phyloP scores from a whole-genome alignment of 495 filamentous ascomycete genomes.

The Penicillium cosmopolitanum region DNA sequence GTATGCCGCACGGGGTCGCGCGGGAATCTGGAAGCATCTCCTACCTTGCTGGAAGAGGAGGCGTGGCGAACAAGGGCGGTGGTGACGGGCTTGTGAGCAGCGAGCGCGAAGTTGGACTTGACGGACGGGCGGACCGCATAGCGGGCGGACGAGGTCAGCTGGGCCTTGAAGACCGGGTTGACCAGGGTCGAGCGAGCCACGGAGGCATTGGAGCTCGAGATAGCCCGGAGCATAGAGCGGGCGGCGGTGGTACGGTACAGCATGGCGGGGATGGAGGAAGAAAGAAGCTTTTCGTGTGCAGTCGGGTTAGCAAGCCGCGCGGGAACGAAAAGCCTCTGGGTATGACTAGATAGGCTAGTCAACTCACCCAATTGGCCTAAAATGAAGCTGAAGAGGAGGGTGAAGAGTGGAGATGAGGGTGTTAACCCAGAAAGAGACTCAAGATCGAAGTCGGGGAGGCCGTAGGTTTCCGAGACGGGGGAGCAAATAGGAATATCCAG shows the following conservation, averaged over 20 bases:
- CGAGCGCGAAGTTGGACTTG: slow-evolving; percentile 45
- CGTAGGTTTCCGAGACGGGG: slow-evolving; percentile 34
- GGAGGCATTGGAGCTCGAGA: slow-evolving; percentile 53
- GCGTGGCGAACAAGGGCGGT: slow-evolving; percentile 55
- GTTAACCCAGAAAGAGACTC: slow-evolving; percentile 41
- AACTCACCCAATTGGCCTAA: slow-evolving; percentile 45
- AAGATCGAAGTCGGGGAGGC: slow-evolving; percentile 37
- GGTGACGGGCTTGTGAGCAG: slow-evolving; percentile 53
- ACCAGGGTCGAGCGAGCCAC: slow-evolving; percentile 44
- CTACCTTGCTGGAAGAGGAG: slow-evolving; percentile 43
- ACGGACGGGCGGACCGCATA: slow-evolving; percentile 39
- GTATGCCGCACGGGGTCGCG: not conserved
- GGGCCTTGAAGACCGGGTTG: slow-evolving; percentile 51
- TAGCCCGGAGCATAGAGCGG: slow-evolving; percentile 51
- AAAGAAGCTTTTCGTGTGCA: slow-evolving; percentile 41
- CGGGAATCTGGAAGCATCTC: not conserved
- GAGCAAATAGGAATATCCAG: slow-evolving; percentile 41
- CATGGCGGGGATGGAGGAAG: slow-evolving; percentile 39
- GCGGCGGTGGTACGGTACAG: slow-evolving; percentile 50
- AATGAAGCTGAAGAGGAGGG: slow-evolving; percentile 24
- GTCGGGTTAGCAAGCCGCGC: slow-evolving; percentile 38
- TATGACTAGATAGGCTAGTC: slow-evolving; percentile 19
- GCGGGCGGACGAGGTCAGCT: slow-evolving; percentile 49
- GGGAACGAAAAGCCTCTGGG: slow-evolving; percentile 42
- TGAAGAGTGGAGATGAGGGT: slow-evolving; percentile 42